Evolutionary conservation across 2,329 filamentous ascomycete genomes (phyloP), one percentile per base, ranked within the genome.

Genomic region (Fusarium sp.): DNA sequence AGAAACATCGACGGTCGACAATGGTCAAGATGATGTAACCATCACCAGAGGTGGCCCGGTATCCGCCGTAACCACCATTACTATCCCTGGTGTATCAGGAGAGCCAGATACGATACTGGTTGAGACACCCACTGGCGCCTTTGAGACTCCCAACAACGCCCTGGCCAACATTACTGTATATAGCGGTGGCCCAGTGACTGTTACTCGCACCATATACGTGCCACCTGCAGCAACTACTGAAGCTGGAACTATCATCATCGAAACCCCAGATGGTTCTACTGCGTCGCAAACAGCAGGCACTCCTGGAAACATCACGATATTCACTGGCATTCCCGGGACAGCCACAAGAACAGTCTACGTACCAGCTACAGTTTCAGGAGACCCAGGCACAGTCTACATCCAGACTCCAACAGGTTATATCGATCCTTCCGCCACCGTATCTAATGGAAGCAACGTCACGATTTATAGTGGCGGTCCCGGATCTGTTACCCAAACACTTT

Each of bases 291-390:
- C 56, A 6, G 9, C 21, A 1, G 17, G 38, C 14, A 30, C 17
- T 19, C 42, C 50, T 23, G 55, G 32, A 4, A 63, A 56, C 7
- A 6, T 62, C 12, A 63, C 60, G 1, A 63, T 56, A 0, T 63
- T 45, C 17, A 63, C 49, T 4, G 32, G 57, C 9, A 23, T 54
- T 3, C 19, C 36, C 17, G 49, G 60, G 1, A 43, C 51, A 23
- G 57, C 57, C 6, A 56, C 45, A 7, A 23, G 44, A 21, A 62
- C 57, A 0, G 46, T 49, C 4, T 62, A 23, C 6, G 21, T 62
- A 3, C 36, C 56, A 4, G 43, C 57, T n/a, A 62, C 57, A 2
- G 36, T 10, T 26, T 39, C 56, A 2, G 39, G 43, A 1, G 34
- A 28, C 5, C 45, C 60, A 19, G 50, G 34, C 1, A 62, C 58